Evolutionary conservation across 2,329 filamentous ascomycete genomes (phyloP).

Genomic region (Hypoxylon sp.): DNA sequence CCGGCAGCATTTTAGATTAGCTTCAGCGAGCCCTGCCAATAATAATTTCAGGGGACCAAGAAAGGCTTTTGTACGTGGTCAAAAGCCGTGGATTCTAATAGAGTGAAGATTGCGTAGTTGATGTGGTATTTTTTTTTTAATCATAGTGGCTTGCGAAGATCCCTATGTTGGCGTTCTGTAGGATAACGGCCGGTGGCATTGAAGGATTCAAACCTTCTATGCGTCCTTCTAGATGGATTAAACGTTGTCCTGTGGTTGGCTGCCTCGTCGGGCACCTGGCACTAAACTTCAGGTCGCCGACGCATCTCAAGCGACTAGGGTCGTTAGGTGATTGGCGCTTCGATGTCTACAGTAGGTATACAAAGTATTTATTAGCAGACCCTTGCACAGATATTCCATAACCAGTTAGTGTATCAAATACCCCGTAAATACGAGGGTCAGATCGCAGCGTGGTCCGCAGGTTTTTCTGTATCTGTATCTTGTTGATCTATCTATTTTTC

Average conservation of each 20-base stretch:
- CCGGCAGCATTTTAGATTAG: slow-evolving; percentile 20
- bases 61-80: too few relatives aligned
- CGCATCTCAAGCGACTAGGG: slow-evolving; percentile 8
- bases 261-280: slow-evolving; percentile 35
- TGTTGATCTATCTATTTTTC: slow-evolving; percentile 17
- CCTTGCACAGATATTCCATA: slow-evolving; percentile 30
- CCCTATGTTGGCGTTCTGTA: slow-evolving; percentile 19
- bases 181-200: slow-evolving; percentile 24
- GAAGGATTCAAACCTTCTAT: slow-evolving; percentile 31
- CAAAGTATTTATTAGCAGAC: slow-evolving; percentile 28
- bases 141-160: slow-evolving; percentile 26
- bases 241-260: slow-evolving; percentile 31
- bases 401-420: slow-evolving; percentile 14
- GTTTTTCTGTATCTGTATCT: slow-evolving; percentile 10
- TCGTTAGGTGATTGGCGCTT: slow-evolving; percentile 25
- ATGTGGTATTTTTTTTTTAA: too few relatives aligned
- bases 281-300: slow-evolving; percentile 34
- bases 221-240: slow-evolving; percentile 37
- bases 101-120: too few relatives aligned
- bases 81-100: too few relatives aligned
- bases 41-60: too few relatives aligned
- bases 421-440: slow-evolving; percentile 23
- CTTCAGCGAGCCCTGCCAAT: slow-evolving; percentile 6
- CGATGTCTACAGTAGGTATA: slow-evolving; percentile 10
- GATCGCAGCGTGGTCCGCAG: slow-evolving; percentile 9